phyloP scores from a whole-genome alignment of 768 basidiomycete genomes.

The Rhizopogon salebrosus region DNA sequence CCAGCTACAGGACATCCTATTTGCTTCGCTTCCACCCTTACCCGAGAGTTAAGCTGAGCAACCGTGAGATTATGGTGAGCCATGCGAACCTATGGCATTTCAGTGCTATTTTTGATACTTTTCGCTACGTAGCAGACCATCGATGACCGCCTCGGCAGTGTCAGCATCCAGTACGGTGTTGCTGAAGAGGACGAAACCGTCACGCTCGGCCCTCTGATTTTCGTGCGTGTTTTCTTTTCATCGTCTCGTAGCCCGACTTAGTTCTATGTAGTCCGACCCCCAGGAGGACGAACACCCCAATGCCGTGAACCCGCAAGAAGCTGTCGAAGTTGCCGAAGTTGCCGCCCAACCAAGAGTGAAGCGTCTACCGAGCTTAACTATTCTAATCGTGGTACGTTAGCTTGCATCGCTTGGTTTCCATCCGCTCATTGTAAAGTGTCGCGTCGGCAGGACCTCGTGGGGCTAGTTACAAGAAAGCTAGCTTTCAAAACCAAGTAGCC shows the following conservation, averaged over 20 bases:
- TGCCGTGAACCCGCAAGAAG: neutral
- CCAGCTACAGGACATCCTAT: slow-evolving; percentile 7
- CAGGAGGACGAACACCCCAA: neutral
- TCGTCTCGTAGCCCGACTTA: neutral
- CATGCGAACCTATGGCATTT: neutral
- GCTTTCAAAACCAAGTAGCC: neutral
- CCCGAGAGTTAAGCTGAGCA: slow-evolving; percentile 3
- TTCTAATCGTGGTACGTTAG: slow-evolving; percentile 1
- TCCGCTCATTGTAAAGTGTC: neutral
- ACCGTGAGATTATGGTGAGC: slow-evolving; percentile 5
- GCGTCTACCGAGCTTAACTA: neutral
- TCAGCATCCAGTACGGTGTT: neutral
- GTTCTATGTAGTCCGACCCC: neutral
- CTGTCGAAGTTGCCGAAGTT: neutral
- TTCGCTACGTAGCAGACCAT: neutral
- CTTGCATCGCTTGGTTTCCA: neutral
- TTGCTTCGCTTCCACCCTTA: slow-evolving; percentile 10
- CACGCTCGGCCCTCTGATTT: neutral
- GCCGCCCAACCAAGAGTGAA: neutral
- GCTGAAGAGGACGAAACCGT: neutral
- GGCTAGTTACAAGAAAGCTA: neutral
- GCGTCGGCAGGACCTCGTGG: neutral
- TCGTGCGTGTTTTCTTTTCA: neutral
- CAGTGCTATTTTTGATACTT: neutral
- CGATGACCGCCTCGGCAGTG: neutral